Base-by-base conservation (phyloP, 1,284 basidiomycete species). In the Mycena sp. region DNA sequence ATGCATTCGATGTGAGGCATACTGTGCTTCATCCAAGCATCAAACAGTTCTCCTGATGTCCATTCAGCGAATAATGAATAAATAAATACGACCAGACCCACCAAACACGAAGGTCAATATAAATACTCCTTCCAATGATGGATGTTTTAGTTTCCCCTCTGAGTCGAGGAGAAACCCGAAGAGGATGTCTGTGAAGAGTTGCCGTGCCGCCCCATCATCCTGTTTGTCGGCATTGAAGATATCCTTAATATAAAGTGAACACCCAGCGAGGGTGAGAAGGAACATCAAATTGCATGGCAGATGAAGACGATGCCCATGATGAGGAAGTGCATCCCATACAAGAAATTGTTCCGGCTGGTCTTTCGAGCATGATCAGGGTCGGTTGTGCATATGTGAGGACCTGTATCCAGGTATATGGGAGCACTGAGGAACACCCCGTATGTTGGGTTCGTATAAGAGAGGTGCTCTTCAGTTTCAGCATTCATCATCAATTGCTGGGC, bases 211-310 rank as follows among this genome's bases (percentile, higher is more conserved):
- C 0, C 62, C 57, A n/a, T 64, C 57, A 21, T 64, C 62, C 29
- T 64, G 62, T 45, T 64, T 64, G 29, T 64, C 62, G 2, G 57
- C 37, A 28, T 64, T 64, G 45, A 64, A 58, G n/a, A 64, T 50
- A 30, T 64, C 57, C 4, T 25, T 48, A 14, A 54, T 45, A 32
- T 35, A 62, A 6, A 62, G 35, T 12, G 50, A 32, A 3, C 14
- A 4, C 11, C 40, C 30, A n/a, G 38, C 12, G n/a, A 25, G 32
- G n/a, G 5, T 48, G 44, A 57, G 55, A 11, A 57, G 55, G 4
- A 21, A 10, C 54, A 57, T 57, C 3, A 63, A 32, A 63, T 30
- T 10, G 45, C 45, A 29, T 62, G 61, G 29, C 53, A 56, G 2
- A 62, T 6, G n/a, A 37, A 51, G 1, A 51, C 14, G 23, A 32